Evolutionary conservation across 2,329 filamentous ascomycete genomes (phyloP), one percentile per base, ranked within the genome.

Genomic region (Colletotrichum eremochloae): DNA sequence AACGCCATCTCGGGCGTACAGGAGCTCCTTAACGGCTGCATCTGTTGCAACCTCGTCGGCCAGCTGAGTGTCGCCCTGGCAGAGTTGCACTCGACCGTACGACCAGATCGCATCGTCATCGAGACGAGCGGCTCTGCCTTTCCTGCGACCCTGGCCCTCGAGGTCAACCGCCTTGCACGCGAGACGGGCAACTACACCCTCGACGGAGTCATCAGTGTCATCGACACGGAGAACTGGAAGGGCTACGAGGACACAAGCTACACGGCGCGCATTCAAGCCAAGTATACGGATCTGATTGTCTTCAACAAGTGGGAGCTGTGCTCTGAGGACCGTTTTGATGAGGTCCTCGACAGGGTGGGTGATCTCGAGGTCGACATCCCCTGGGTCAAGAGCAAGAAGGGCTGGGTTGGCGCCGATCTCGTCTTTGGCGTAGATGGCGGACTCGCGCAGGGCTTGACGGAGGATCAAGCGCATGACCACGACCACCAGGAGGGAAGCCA

Each of bases 21-120:
- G 77, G 96, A 99, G 82, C 88, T 99, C 1, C 91, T 99, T 66
- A 97, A 97, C 81, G 96, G 96, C 76, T 98, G 96, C 84, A 98
- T 99, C 82, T 99, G 96, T 89, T 99, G 96, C 86, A 98, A 98
- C 81, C 92, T 98, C 36, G 96, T 99, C 73, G 96, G 96, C 20
- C 94, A 97, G 81, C 90, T 99, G 9, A 90, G 90, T 72, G 91
- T 93, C 60, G 95, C 96, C 1, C 90, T 99, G 24, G 84, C 88
- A 55, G 91, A 96, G 78, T 90, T 99, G 52, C 88, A 89, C 63
- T 81, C 84, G 33, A 81, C 80, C 18, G 81, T 86, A 44, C 74
- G 76, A 0, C 96, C 95, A 0, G 93, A 98, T 80, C 90, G 96
- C 67, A 96, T 99, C 81, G 90, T 99, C 64, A 91, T 99, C 80